Percentiles rank a stretch among this genome's conserved stretches.
Evolutionary conservation across 2,329 filamentous ascomycete species (phyloP).

Genomic region (Lachnellula hyalina): DNA sequence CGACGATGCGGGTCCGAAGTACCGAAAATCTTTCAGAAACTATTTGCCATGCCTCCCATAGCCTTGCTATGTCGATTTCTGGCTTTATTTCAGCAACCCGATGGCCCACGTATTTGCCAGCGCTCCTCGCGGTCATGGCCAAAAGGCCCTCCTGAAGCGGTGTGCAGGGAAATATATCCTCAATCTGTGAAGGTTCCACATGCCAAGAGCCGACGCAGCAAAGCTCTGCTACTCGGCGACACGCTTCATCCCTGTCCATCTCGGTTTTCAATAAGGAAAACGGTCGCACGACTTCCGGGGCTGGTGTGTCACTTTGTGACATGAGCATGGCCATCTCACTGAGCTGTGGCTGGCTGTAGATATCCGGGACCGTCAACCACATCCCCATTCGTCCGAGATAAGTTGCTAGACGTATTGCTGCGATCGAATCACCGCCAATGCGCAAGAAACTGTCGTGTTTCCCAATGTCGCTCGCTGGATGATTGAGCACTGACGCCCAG

Average conservation of each 20-base stretch:
- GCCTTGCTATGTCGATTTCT: constrained; percentile 13
- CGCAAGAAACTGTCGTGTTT: constrained; percentile 34
- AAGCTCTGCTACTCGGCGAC: no score
- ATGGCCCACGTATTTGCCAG: constrained; percentile 32
- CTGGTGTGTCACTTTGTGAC: constrained; percentile 5
- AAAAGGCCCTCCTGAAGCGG: constrained; percentile 34
- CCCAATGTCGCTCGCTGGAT: background rate
- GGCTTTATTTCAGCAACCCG: constrained; percentile 4
- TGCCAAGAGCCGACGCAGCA: background rate
- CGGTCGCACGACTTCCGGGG: background rate
- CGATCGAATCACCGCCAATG: constrained; percentile 30
- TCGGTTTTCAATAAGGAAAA: constrained; percentile 16
- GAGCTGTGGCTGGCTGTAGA: constrained; percentile 38
- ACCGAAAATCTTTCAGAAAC: constrained; percentile 22
- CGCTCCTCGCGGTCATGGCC: constrained; percentile 28
- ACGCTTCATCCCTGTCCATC: background rate
- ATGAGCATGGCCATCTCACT: constrained; percentile 36
- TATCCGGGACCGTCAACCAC: constrained; percentile 35
- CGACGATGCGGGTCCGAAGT: constrained; percentile 30
- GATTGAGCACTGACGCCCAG: constrained; percentile 3
- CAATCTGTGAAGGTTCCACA: constrained; percentile 9
- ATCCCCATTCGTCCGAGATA: constrained; percentile 23
- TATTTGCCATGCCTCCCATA: constrained; percentile 14
- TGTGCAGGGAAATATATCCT: constrained; percentile 35
- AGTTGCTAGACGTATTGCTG: constrained; percentile 39